These are phyloP conservation scores for Paecilomyces dactylethromorphus DNA, from an alignment of 2,329 filamentous ascomycete species.

Conservation along the genomic window DNA sequence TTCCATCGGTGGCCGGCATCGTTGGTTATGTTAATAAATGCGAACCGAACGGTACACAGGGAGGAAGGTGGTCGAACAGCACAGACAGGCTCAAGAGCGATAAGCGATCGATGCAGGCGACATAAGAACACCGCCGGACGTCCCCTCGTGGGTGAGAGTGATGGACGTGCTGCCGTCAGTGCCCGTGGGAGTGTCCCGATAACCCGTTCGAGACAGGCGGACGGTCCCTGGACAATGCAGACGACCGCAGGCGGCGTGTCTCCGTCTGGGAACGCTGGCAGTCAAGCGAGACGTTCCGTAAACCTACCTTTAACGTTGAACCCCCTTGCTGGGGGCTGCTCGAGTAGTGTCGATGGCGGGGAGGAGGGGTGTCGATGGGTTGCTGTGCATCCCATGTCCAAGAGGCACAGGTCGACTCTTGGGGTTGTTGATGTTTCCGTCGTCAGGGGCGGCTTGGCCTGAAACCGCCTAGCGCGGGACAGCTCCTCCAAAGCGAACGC, in stretches of 20 bases:
- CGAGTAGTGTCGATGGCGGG: neutral
- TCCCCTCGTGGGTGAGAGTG: constrained; percentile 10
- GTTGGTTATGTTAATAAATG: constrained; percentile 11
- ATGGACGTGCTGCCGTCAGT: constrained; percentile 3
- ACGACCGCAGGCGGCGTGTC: neutral
- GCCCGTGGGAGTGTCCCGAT: neutral
- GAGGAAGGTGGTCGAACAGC: neutral
- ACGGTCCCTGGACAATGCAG: neutral
- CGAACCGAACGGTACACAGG: constrained; percentile 7
- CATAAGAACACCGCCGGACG: constrained; percentile 8
- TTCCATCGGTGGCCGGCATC: constrained; percentile 32
- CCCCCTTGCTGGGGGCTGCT: neutral
- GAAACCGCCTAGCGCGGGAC: neutral
- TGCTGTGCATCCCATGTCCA: neutral
- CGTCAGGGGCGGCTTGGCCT: neutral
- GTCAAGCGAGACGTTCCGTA: neutral
- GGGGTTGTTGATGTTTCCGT: constrained; percentile 1
- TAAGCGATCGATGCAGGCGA: neutral
- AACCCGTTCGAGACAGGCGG: neutral
- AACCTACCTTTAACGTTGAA: constrained; percentile 1
- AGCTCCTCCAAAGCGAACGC: neutral
- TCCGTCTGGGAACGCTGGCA: no score
- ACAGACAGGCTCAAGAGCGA: neutral
- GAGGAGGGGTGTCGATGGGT: neutral
- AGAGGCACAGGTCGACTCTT: neutral